Evolutionary conservation across 2,329 filamentous ascomycete genomes (phyloP), one percentile per base, ranked within the genome.

Genomic region (Ustilaginoidea virens): DNA sequence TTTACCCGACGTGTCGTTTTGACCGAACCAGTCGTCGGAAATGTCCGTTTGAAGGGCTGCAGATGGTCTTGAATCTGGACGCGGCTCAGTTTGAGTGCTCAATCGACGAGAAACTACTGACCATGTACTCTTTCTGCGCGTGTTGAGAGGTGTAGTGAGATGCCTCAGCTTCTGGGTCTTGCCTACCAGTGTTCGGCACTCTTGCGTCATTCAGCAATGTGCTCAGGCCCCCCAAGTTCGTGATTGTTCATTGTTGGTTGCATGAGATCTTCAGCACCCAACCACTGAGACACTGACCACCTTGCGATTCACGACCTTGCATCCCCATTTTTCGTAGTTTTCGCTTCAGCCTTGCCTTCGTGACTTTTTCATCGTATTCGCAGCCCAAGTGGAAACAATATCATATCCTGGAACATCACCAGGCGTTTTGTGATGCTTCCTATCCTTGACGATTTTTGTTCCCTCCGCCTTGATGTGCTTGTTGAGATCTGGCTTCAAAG

Each of bases 261-360:
- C 56, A 60, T 24, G 49, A 50, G 22, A 60, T 47, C 3, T 56
- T 60, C 37, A 60, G 36, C n/a, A 58, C 51, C 56, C 56, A 60
- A 21, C 55, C 56, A 4, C 55, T 55, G 32, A 55, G n/a, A n/a
- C n/a, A n/a, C n/a, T n/a, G n/a, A n/a, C 46, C 8, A 50, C 47
- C 43, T 59, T 60, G 7, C 55, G 52, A 29, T 58, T 48, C 6
- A 60, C 56, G 1, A 56, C 56, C 34, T 60, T 60, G 17, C 56
- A 56, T 35, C 57, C 58, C 56, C 56, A 60, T 4, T 60, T 45
- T 60, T 60, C 39, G 60, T 60, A 6, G 56, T 60, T 15, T 53
- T 51, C 5, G 56, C 56, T 40, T 60, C n/a, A n/a, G n/a, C n/a
- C n/a, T n/a, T n/a, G n/a, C n/a, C n/a, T n/a, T n/a, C n/a, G n/a